Evolutionary conservation across 2,329 filamentous ascomycete genomes (phyloP).

Genomic region (Saccharata proteae): DNA sequence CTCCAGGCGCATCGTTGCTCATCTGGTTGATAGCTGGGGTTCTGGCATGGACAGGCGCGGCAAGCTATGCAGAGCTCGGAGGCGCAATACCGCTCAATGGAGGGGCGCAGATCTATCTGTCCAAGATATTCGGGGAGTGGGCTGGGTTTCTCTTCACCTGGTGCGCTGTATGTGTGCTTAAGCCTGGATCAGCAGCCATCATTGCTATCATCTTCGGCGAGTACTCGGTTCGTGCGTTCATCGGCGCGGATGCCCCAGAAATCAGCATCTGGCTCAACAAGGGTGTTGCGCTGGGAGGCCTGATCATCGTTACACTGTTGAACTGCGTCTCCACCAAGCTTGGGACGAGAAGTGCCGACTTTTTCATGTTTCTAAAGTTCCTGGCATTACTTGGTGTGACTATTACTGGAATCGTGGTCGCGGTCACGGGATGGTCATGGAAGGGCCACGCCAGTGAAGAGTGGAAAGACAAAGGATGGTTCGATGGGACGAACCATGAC

Average conservation of each 20-base stretch:
- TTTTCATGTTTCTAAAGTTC: constrained; percentile 97
- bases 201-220: constrained; percentile 97
- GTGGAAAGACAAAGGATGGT: constrained; percentile 85
- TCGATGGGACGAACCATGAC: constrained; percentile 69
- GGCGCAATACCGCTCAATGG: constrained; percentile 94
- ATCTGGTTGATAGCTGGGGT: constrained; percentile 87
- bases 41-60: constrained; percentile 88
- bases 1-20: constrained; percentile 78
- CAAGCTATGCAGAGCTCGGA: constrained; percentile 89
- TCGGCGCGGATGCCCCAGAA: constrained; percentile 73
- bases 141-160: constrained; percentile 91
- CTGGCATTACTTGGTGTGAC: constrained; percentile 78
- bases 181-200: constrained; percentile 86
- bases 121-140: constrained; percentile 92
- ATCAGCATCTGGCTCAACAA: constrained; percentile 86
- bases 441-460: constrained; percentile 64
- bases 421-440: constrained; percentile 69
- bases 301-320: constrained; percentile 65
- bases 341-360: constrained; percentile 74
- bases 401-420: constrained; percentile 78
- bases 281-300: constrained; percentile 63
- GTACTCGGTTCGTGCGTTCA: constrained; percentile 78
- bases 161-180: constrained; percentile 87
- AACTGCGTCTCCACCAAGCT: constrained; percentile 88
- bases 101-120: constrained; percentile 83